Evolutionary conservation across 192 early-diverging fungal genomes (phyloP).

Genomic region (Mortierella hygrophila): DNA sequence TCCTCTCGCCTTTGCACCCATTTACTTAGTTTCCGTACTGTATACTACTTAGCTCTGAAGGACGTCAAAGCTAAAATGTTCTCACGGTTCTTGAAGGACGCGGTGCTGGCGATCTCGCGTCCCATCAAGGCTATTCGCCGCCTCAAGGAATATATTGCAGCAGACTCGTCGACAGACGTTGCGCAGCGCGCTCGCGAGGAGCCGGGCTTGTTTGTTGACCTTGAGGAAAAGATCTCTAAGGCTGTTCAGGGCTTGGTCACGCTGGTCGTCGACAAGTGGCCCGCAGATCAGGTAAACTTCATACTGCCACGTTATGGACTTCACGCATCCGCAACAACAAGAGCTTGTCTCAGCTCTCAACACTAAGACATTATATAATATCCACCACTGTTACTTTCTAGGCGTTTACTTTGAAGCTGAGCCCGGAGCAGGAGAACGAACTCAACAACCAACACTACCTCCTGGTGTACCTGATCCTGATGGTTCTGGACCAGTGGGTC

Average conservation of each 20-base stretch:
- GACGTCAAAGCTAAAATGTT: slow-evolving; percentile 32
- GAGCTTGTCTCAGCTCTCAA: not conserved
- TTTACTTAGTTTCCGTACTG: not conserved
- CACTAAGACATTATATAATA: not conserved
- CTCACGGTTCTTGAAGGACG: slow-evolving; percentile 42
- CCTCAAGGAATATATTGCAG: slow-evolving; percentile 28
- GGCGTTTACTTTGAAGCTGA: slow-evolving; percentile 25
- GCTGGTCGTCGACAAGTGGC: slow-evolving; percentile 20
- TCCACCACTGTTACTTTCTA: not conserved
- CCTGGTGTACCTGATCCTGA: slow-evolving; percentile 31
- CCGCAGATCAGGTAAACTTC: slow-evolving; percentile 21
- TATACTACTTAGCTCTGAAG: slow-evolving; percentile 23
- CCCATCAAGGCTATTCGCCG: slow-evolving; percentile 43
- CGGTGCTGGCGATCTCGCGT: slow-evolving; percentile 26
- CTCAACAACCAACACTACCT: slow-evolving; percentile 54
- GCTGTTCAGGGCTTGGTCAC: slow-evolving; percentile 17
- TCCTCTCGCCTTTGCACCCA: not conserved
- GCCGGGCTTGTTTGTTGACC: slow-evolving; percentile 2
- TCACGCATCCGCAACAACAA: not conserved
- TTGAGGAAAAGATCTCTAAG: slow-evolving; percentile 33
- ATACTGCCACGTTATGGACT: not conserved
- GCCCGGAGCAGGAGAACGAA: slow-evolving; percentile 32
- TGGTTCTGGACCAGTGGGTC: slow-evolving; percentile 45
- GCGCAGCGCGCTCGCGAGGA: slow-evolving; percentile 19
- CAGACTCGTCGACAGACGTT: slow-evolving; percentile 7